A percentile compares a stretch with the other conserved stretches of the same genome.
These are phyloP conservation scores for Astrothelium subdiscretum DNA, from an alignment of 495 filamentous ascomycete species.

Conservation along the genomic window DNA sequence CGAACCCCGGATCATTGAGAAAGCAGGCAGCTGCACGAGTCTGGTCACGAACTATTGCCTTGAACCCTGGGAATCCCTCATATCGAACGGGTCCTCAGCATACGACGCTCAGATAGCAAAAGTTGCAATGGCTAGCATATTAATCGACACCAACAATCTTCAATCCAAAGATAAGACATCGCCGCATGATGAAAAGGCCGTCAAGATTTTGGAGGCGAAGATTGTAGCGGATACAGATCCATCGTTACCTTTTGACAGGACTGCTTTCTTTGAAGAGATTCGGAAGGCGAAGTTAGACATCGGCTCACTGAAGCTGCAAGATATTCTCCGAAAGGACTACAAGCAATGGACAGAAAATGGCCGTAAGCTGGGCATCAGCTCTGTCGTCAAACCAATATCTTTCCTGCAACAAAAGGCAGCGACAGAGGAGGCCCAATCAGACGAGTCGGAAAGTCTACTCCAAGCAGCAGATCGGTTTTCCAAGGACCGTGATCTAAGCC, in stretches of 20 bases:
- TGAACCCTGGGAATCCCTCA: conserved; percentile 41
- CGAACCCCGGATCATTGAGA: conserved; percentile 53
- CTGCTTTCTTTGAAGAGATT: conserved; percentile 51
- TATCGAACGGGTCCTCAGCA: conserved; percentile 20
- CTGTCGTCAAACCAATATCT: conserved; percentile 53
- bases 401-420: conserved; percentile 50
- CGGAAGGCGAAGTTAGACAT: conserved; percentile 61
- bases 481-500: conserved; percentile 43
- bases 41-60: conserved; percentile 56
- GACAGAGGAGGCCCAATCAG: conserved; percentile 22
- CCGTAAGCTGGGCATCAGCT: conserved; percentile 60
- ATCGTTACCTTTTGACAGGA: conserved; percentile 39
- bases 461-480: conserved; percentile 44
- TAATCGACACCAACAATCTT: conserved; percentile 78
- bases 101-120: conserved; percentile 55
- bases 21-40: conserved; percentile 64
- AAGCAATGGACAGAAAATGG: conserved; percentile 67
- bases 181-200: conserved; percentile 52
- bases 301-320: conserved; percentile 50
- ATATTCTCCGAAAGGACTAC: conserved; percentile 82
- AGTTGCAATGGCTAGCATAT: conserved; percentile 65
- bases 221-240: conserved; percentile 31
- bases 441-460: conserved; percentile 34
- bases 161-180: conserved; percentile 59
- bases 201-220: conserved; percentile 48